phyloP scores from a whole-genome alignment of 202 grass and related monocot species.

The Elaeis oleifera region DNA sequence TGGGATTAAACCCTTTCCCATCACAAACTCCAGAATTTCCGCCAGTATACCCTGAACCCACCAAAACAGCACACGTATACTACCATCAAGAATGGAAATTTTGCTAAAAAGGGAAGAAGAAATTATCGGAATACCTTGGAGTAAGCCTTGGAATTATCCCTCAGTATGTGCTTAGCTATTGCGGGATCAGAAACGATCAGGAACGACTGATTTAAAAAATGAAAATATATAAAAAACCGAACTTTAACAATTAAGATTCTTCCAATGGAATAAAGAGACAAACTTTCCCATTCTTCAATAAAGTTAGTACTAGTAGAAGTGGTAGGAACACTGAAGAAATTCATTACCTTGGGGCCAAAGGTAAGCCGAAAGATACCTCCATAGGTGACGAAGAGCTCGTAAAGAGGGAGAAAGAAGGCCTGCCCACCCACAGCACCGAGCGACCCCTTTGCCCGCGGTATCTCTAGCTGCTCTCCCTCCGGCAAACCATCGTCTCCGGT shows the following conservation, averaged over 20 bases:
- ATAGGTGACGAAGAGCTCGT: constrained; percentile 82
- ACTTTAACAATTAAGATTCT: not conserved
- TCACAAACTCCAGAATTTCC: constrained; percentile 89
- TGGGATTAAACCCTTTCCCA: constrained; percentile 89
- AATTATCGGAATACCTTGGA: constrained; percentile 54
- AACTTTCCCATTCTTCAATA: too few relatives aligned
- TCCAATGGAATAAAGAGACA: not conserved
- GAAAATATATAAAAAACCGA: not conserved
- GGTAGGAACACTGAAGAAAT: too few relatives aligned
- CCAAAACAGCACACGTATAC: constrained; percentile 17
- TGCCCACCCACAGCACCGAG: constrained; percentile 42
- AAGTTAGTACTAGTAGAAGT: too few relatives aligned
- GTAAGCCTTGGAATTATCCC: constrained; percentile 78
- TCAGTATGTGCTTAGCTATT: constrained; percentile 89
- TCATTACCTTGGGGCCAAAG: constrained; percentile 75
- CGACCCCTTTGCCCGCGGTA: constrained; percentile 66
- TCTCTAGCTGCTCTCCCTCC: constrained; percentile 28
- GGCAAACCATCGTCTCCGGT: constrained; percentile 5
- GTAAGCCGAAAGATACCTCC: constrained; percentile 94
- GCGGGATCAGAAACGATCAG: constrained; percentile 91
- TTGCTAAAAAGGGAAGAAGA: not conserved
- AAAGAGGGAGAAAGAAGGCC: constrained; percentile 87
- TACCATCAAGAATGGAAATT: constrained; percentile 6
- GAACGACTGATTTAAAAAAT: constrained; percentile 46
- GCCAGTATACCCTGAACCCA: constrained; percentile 72